Evolutionary conservation across 2,329 filamentous ascomycete genomes (phyloP), one percentile per base, ranked within the genome.

Genomic region (Lasiodiplodia sp.): DNA sequence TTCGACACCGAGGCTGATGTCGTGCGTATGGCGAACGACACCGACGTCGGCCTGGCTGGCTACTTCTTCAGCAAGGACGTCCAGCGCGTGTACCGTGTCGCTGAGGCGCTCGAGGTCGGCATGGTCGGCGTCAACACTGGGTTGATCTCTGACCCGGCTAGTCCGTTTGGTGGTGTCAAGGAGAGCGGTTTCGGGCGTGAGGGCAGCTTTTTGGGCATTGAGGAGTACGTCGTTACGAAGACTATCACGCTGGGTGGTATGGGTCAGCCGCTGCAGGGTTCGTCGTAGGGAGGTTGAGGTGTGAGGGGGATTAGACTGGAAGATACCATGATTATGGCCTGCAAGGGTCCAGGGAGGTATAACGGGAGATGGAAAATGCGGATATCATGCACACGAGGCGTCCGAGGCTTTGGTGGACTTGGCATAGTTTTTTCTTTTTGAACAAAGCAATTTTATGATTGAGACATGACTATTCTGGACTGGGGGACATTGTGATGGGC

Each of bases 1-100:
- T 99, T 98, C 77, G 87, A 92, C 57, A 93, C 91, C 0, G 96
- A 98, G 81, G 90, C 91, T 66, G 94, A 98, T 75, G 96, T 97
- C 5, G 89, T 98, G 37, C 85, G 87, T 71, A 82, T 95, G 72
- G 95, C 96, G 4, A 99, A 99, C 80, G 81, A 83, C 52, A 85
- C 92, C 1, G 90, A 95, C 65, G 94, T 98, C 47, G 96, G 96
- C 1, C 86, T 99, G 44, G 96, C 95, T 0, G 95, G 93, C 0
- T 98, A 98, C 83, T 97, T 99, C 84, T 98, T 93, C 85, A 94
- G 85, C 71, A 83, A 80, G 56, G 87, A 90, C 72, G 75, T 90
- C 5, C 84, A 86, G 72, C 80, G 88, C 34, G 83, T 85, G 68
- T 90, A 88, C 79, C 81, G 88, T 53, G 83, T 90, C 53, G 87